Evolutionary conservation across 2,329 filamentous ascomycete genomes (phyloP), one percentile per base, ranked within the genome.

Genomic region (Colletotrichum viniferum): DNA sequence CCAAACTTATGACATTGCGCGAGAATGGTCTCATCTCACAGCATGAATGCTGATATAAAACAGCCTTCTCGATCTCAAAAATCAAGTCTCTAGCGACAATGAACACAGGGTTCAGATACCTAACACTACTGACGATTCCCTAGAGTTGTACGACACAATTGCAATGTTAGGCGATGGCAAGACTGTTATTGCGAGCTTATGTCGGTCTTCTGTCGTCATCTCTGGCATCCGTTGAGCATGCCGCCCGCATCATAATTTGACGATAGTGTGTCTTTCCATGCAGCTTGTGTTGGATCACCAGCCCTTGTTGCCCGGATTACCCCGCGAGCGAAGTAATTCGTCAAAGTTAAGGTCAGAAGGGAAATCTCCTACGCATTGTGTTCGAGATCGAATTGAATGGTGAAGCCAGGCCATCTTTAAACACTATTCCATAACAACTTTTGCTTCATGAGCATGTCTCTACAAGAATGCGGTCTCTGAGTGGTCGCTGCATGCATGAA

Each of bases 151-250:
- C 4, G 5, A 12, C 38, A n/a, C 1, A n/a, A n/a, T n/a, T 48
- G 18, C 9, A n/a, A 48, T 48, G 18, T 12, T 4, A 4, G 9
- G 18, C 38, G n/a, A 2, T n/a, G 18, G 38, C 5, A 10, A n/a
- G 1, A n/a, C 2, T n/a, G 8, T n/a, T 1, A 48, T n/a, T 2
- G 1, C 4, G 1, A 48, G 38, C 18, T 48, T 4, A n/a, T 5
- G 5, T 48, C 38, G 18, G 5, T 0, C 18, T n/a, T 48, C 18
- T 48, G 1, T 1, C 38, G 18, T n/a, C 18, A n/a, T n/a, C 38
- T 43, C 18, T 5, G 1, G 0, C 9, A 43, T 3, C 9, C 0
- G 38, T 12, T 43, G 38, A n/a, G 38, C n/a, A 43, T 43, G 38
- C 16, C 4, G 36, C 7, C 0, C 2, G 16, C 18, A 43, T 18